These are phyloP conservation scores for Alternaria infectoria DNA, from an alignment of 2,329 filamentous ascomycete genomes.

Conservation along the genomic window DNA sequence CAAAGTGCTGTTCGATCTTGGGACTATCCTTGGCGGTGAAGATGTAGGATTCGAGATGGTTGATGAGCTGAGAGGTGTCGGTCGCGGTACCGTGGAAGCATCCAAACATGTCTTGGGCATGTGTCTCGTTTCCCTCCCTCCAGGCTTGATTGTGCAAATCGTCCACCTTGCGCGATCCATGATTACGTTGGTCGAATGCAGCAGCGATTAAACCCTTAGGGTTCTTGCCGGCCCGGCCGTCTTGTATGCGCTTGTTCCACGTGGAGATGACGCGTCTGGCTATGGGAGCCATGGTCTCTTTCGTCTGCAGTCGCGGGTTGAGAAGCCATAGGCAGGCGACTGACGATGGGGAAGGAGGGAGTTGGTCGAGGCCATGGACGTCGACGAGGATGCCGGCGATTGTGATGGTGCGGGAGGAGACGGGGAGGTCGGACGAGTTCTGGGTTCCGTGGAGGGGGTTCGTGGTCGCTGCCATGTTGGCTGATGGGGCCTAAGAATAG, in stretches of 20 bases:
- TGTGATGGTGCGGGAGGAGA: conserved; percentile 71
- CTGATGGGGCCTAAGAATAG: neutral
- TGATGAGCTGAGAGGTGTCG: conserved; percentile 79
- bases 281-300: conserved; percentile 76
- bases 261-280: conserved; percentile 72
- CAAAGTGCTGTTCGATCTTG: conserved; percentile 68
- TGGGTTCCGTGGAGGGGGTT: conserved; percentile 45
- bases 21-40: conserved; percentile 58
- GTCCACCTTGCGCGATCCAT: conserved; percentile 75
- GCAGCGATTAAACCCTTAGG: conserved; percentile 74
- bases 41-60: conserved; percentile 77
- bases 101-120: conserved; percentile 92
- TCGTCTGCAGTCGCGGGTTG: conserved; percentile 75
- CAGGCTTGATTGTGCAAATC: conserved; percentile 76
- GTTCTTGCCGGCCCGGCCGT: conserved; percentile 33
- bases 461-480: conserved; percentile 40
- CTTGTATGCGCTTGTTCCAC: conserved; percentile 63
- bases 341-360: conserved; percentile 60
- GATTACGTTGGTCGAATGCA: conserved; percentile 91
- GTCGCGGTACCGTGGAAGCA: conserved; percentile 73
- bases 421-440: conserved; percentile 36
- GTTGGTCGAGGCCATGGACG: conserved; percentile 80
- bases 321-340: conserved; percentile 90
- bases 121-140: conserved; percentile 76
- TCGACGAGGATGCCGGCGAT: conserved; percentile 81